Percentiles rank a stretch among this genome's conserved stretches.
Conservation (phyloP, 176 grass and related monocot species). For the Leersia perrieri region DNA sequence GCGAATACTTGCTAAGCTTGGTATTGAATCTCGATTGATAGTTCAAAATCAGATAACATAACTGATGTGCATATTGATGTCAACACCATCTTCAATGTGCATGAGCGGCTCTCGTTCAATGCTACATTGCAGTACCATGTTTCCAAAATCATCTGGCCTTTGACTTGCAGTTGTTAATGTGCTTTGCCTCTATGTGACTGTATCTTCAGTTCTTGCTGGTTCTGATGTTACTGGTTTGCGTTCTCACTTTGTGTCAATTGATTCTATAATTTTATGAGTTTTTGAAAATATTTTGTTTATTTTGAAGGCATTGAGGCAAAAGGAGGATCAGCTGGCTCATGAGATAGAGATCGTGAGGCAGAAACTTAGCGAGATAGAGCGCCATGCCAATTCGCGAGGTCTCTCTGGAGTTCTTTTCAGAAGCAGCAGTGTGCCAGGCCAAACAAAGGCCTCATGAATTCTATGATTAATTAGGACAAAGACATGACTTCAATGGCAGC, state of each 20-base stretch:
- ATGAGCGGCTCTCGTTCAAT: too few species aligned
- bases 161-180: background rate
- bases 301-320: conserved; percentile 48
- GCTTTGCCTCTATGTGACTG: background rate
- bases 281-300: conserved; percentile 12
- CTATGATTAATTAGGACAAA: conserved; percentile 2
- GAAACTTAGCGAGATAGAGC: conserved; percentile 46
- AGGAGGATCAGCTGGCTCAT: conserved; percentile 49
- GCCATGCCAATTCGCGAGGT: conserved; percentile 35
- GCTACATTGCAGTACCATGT: background rate
- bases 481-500: background rate
- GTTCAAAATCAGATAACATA: too few species aligned
- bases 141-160: background rate
- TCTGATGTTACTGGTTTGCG: background rate
- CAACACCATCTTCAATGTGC: too few species aligned
- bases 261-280: background rate
- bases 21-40: background rate
- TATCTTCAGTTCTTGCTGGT: background rate
- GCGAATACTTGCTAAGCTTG: background rate
- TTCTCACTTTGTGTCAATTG: background rate
- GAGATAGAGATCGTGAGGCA: conserved; percentile 47
- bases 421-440: conserved; percentile 17
- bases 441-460: conserved; percentile 18
- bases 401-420: conserved; percentile 54
- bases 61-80: too few species aligned